Evolutionary conservation across 768 basidiomycete genomes (phyloP), one percentile per base, ranked within the genome.

Genomic region (Fomitopsis pulvina): DNA sequence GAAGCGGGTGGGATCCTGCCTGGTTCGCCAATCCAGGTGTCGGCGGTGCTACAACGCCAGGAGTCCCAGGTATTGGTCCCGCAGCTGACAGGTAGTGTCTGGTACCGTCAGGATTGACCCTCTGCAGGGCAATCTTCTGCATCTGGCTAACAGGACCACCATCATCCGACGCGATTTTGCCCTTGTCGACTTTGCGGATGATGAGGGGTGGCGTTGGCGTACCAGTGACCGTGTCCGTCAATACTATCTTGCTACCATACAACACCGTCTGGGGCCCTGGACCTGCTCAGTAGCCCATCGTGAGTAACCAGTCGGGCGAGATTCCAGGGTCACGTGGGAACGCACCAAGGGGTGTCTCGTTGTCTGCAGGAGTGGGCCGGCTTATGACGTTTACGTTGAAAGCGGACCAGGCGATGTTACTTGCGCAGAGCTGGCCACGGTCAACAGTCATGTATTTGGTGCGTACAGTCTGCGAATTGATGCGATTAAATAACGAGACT

Each of bases 361-460:
- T 48, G 24, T 56, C 61, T 81, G 78, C 21, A 39, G 45, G 8
- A n/a, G 21, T 5, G 48, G 81, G 80, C 45, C 83, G 80, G 47
- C 83, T 85, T 42, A 92, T 78, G 49, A 95, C 87, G 64, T 91
- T 91, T 61, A 95, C 88, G 62, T 86, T 91, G 73, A 95, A 94
- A 29, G 93, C 92, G 50, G 91, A 91, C 93, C 92, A 95, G 41
- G 86, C 78, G 56, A 88, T 74, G 63, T 92, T 92, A 66, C 87
- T 91, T n/a, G 92, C 89, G 68, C 86, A 87, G 51, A 92, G 71
- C 61, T 84, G 81, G 45, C 78, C 81, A 58, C 83, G 80, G 58
- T 94, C 91, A 64, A 94, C 85, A 48, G 88, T 90, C 89, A 97
- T 92, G 68, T 94, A 97, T 73, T 95, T 95, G 50, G 93, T 96